phyloP scores from a whole-genome alignment of 1,139 yeast species.

The Lodderomyces pseudojiufengensis region DNA sequence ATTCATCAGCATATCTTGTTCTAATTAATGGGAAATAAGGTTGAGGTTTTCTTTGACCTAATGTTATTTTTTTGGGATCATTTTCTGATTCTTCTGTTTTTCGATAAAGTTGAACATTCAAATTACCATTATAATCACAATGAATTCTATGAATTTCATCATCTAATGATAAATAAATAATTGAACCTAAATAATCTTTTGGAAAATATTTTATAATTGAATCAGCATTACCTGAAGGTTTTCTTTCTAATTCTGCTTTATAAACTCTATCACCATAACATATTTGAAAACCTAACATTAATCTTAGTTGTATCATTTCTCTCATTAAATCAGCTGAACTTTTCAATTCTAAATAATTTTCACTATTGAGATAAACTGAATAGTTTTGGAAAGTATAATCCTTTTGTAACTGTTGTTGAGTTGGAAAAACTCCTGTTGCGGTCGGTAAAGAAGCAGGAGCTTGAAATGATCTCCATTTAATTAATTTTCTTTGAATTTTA shows the following conservation, averaged over 20 bases:
- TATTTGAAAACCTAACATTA: conserved; percentile 86
- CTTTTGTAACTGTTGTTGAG: conserved; percentile 57
- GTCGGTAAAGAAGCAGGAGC: conserved; percentile 93
- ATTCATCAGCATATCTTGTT: conserved; percentile 72
- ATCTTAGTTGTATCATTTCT: conserved; percentile 81
- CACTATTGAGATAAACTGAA: conserved; percentile 56
- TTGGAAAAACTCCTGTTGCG: conserved; percentile 74
- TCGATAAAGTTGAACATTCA: conserved; percentile 73
- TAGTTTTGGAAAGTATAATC: conserved; percentile 64
- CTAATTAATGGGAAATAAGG: conserved; percentile 57
- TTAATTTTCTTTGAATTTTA: conserved; percentile 57
- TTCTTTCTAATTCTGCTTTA: conserved; percentile 59
- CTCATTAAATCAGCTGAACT: conserved; percentile 65
- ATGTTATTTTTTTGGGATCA: conserved; percentile 20
- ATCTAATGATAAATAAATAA: conserved; percentile 71
- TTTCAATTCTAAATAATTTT: conserved; percentile 47
- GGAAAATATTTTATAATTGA: conserved; percentile 42
- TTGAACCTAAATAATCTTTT: conserved; percentile 45
- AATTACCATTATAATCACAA: conserved; percentile 63
- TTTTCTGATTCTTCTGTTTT: conserved; percentile 20
- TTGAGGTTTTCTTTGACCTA: conserved; percentile 17
- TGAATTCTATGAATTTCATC: conserved; percentile 82
- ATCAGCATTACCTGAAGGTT: conserved; percentile 54
- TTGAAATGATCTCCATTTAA: conserved; percentile 89
- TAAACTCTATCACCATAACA: conserved; percentile 69